Percentiles rank a stretch among this genome's conserved stretches.
Evolutionary conservation across 1,284 basidiomycete species (phyloP).

Genomic region (Trichosporon ovoides): DNA sequence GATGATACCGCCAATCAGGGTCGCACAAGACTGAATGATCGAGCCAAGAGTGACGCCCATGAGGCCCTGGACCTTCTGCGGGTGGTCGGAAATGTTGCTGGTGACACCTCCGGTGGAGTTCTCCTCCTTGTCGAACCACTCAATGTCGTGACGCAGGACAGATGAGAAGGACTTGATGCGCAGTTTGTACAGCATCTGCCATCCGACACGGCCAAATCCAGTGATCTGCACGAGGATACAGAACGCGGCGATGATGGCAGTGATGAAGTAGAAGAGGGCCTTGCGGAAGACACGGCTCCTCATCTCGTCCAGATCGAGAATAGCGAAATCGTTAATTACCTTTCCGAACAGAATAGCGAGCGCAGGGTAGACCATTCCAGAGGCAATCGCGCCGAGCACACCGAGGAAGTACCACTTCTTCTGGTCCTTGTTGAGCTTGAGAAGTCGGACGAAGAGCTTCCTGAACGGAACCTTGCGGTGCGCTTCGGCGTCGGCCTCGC

Average conservation of each 20-base stretch:
- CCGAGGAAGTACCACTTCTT: slow-evolving; percentile 44
- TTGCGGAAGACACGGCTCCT: slow-evolving; percentile 30
- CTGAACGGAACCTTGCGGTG: slow-evolving; percentile 10
- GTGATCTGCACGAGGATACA: slow-evolving; percentile 61
- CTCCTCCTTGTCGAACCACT: slow-evolving; percentile 80
- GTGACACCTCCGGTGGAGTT: slow-evolving; percentile 77
- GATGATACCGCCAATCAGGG: slow-evolving; percentile 69
- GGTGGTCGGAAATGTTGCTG: slow-evolving; percentile 74
- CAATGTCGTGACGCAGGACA: slow-evolving; percentile 77
- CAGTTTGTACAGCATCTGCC: slow-evolving; percentile 62
- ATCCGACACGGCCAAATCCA: slow-evolving; percentile 61
- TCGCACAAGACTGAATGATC: slow-evolving; percentile 75
- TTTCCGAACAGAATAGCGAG: slow-evolving; percentile 75
- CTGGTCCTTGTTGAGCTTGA: slow-evolving; percentile 35
- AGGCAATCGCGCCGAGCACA: slow-evolving; percentile 32
- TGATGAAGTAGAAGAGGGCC: slow-evolving; percentile 76
- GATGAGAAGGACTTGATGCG: slow-evolving; percentile 67
- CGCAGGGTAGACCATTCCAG: slow-evolving; percentile 76
- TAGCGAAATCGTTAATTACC: slow-evolving; percentile 61
- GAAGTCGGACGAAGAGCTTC: slow-evolving; percentile 14
- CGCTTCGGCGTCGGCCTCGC: slow-evolving; percentile 9
- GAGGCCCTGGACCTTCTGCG: slow-evolving; percentile 86
- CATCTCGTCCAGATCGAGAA: slow-evolving; percentile 49
- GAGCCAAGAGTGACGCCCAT: slow-evolving; percentile 81
- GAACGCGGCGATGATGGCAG: slow-evolving; percentile 67